Evolutionary conservation across 257 asterid genomes (phyloP), one percentile per base, ranked within the genome.

Genomic region (Lavandula angustifolia): DNA sequence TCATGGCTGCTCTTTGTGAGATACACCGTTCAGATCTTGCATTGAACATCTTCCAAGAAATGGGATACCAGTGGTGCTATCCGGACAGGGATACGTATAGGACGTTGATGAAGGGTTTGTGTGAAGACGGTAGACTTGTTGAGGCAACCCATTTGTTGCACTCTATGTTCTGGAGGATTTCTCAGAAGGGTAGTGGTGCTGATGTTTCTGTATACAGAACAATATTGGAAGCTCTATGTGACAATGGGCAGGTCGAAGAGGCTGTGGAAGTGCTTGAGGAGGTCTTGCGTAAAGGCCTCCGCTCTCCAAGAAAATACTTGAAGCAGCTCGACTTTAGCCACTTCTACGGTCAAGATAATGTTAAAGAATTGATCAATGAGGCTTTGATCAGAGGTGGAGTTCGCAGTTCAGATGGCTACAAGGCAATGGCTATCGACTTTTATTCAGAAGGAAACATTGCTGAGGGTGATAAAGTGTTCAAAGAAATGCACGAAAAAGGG

Each of bases 41-140:
- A 1, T 68, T 80, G 72, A 67, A 78, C 57, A 62, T 92, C 47
- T 87, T 89, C 68, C 98, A 81, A 72, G 98, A 92, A 80, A 92
- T 92, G 97, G 74, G 74, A 33, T 64, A 75, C 71, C 95, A 79
- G 32, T 78, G 81, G 83, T 85, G 90, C 79, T 80, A 74, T 78
- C 96, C 96, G 0, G 81, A 82, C 66, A 82, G 85, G 75, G 88
- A 85, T 73, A 81, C 95, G 13, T 89, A 87, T 53, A 75, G 67
- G 81, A 81, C 74, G 75, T 70, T 92, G 68, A 92, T 92, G 99
- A 84, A 67, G 79, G 96, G 99, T 48, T 85, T 92, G 69, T 92
- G 99, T 60, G 76, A 67, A 57, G 99, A 87, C 49, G 76, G 84
- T 37, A 76, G 82, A 72, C 77, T 82, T 50, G 76, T 76, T 3